Evolutionary conservation across 192 early-diverging fungal genomes (phyloP), one percentile per base, ranked within the genome.

Genomic region (Borealophlyctis nickersoniae): DNA sequence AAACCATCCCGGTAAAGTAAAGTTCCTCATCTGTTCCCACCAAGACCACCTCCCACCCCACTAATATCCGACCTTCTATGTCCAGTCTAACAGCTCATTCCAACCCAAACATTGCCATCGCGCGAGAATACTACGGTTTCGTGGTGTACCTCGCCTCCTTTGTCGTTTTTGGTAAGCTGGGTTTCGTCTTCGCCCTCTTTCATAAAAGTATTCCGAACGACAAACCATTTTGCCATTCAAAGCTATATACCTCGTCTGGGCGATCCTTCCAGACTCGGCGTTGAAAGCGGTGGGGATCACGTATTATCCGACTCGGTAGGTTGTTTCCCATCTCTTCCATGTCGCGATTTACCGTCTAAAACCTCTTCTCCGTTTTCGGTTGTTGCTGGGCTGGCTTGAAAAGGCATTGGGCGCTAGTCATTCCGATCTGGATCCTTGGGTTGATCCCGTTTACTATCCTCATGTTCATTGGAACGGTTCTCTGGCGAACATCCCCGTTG

Each of bases 101-200:
- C n/a, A 45, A 45, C 39, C 39, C 9, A 7, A 45, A 45, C 39
- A 19, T 19, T 19, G 39, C 39, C 7, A 45, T 45, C 7, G 39
- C 39, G 7, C 60, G 72, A 26, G 92, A 93, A 60, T 92, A 92
- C 75, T 92, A 92, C 70, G 92, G 92, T 22, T 94, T 94, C 73
- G 90, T 89, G 0, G 71, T 92, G 33, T 94, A 94, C 56, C 77
- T 94, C 19, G 80, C 84, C 2, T 90, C 92, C 2, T 84, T 89
- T 63, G 85, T 89, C 13, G 76, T 78, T 13, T 88, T 89, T 67
- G 85, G 83, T 63, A 77, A 57, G 53, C 45, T 51, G 27, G 52
- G 28, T 57, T 14, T 33, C 56, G 11, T 23, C 9, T 13, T 5
- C 58, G 36, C 23, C 48, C 36, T 11, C 28, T 58, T 31, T 29